These are phyloP conservation scores for Rhododendron molle DNA, from an alignment of 148 eudicot genomes.

Conservation along the genomic window DNA sequence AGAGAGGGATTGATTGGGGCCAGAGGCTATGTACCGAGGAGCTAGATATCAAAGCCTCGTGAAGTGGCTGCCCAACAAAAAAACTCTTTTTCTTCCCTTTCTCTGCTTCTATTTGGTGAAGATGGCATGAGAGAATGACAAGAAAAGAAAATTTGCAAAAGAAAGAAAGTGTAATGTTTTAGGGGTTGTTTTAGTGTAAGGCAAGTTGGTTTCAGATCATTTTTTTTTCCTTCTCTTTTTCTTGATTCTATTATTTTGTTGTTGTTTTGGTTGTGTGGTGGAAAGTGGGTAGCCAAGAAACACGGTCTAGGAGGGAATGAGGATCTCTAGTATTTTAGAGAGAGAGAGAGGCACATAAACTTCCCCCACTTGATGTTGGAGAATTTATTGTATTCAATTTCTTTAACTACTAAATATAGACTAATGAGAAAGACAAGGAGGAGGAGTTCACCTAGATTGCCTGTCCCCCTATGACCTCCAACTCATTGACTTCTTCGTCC, in stretches of 20 bases:
- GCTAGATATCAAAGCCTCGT: neutral
- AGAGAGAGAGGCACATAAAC: conserved; percentile 3
- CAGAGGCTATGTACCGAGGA: neutral
- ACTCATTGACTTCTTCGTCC: neutral
- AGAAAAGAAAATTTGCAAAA: conserved; percentile 12
- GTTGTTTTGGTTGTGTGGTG: conserved; percentile 26
- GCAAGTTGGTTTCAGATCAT: neutral
- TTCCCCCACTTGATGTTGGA: neutral
- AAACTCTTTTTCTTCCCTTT: neutral
- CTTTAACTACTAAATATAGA: conserved; percentile 2
- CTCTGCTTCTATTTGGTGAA: neutral
- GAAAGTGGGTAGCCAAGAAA: conserved; percentile 31
- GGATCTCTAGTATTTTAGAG: conserved; percentile 47
- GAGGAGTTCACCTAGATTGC: neutral
- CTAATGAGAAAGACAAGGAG: neutral
- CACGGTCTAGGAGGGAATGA: conserved; percentile 34
- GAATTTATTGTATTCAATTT: neutral
- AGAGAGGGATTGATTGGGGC: neutral
- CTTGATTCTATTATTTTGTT: neutral
- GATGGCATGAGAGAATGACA: conserved; percentile 8
- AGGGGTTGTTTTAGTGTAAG: neutral
- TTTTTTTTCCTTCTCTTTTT: neutral
- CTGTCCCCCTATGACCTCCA: neutral
- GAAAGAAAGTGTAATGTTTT: conserved; percentile 8
- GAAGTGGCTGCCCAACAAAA: neutral